phyloP scores from a whole-genome alignment of 371 early-diverging fungal species.

The Mucor velutinosus region DNA sequence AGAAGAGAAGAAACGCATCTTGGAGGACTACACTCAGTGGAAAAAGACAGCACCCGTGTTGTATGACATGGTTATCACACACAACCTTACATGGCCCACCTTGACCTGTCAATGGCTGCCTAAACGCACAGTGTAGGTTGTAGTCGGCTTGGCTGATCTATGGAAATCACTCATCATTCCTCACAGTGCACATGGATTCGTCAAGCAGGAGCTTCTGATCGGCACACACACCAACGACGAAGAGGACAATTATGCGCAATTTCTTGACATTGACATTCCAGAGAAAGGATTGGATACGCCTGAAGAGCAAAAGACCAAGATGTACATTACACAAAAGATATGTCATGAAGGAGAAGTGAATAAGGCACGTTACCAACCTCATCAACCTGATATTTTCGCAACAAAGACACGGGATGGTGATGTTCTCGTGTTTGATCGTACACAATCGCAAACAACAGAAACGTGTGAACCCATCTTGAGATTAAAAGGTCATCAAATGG shows the following conservation, averaged over 20 bases:
- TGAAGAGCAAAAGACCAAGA: conserved; percentile 16
- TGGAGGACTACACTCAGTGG: conserved; percentile 97
- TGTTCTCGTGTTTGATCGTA: conserved; percentile 94
- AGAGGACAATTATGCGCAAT: conserved; percentile 94
- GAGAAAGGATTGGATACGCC: conserved; percentile 48
- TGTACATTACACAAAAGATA: conserved; percentile 78
- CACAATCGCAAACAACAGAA: conserved; percentile 58
- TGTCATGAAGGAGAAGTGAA: conserved; percentile 96
- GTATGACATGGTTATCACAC: conserved; percentile 97
- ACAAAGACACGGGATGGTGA: conserved; percentile 91
- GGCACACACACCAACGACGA: conserved; percentile 97
- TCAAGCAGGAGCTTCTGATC: conserved; percentile 80
- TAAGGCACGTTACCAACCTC: conserved; percentile 93
- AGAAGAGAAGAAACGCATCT: conserved; percentile 74
- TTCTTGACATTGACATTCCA: conserved; percentile 89
- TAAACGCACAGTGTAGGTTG: conserved; percentile 76
- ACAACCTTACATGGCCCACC: conserved; percentile 98
- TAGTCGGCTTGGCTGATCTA: too few relatives aligned
- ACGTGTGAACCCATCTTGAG: conserved; percentile 83
- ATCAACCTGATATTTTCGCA: conserved; percentile 92
- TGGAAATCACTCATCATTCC: too few relatives aligned
- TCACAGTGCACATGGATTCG: conserved; percentile 42
- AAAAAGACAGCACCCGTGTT: conserved; percentile 98
- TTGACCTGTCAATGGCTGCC: conserved; percentile 99
- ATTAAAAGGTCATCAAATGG: conserved; percentile 88